Conservation (phyloP, 768 basidiomycete genomes). For the Podaxis sp. region DNA sequence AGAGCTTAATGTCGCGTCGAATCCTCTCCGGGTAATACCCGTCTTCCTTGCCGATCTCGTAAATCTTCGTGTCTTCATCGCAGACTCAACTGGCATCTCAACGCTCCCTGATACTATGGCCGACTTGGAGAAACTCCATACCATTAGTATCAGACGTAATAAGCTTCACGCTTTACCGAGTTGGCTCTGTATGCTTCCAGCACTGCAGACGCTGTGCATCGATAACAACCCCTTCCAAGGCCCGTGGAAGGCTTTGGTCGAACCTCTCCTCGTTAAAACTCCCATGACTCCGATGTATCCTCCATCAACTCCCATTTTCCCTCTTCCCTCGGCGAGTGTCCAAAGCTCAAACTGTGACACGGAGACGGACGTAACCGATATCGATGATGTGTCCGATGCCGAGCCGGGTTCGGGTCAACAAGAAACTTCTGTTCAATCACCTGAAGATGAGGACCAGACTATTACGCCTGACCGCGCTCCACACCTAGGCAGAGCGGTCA, state of each 20-base stretch:
- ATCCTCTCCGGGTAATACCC: conserved; percentile 91
- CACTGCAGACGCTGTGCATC: conserved; percentile 84
- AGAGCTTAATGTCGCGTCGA: conserved; percentile 91
- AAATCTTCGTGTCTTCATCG: conserved; percentile 84
- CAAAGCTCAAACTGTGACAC: conserved; percentile 37
- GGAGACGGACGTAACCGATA: conserved; percentile 47
- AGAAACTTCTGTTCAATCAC: conserved; percentile 28
- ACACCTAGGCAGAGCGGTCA: conserved; percentile 50
- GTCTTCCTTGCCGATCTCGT: conserved; percentile 76
- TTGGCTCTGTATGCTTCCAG: conserved; percentile 89
- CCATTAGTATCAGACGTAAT: conserved; percentile 86
- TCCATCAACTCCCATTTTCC: conserved; percentile 62
- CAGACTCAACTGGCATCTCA: conserved; percentile 84
- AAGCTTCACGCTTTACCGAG: conserved; percentile 86
- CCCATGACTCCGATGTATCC: conserved; percentile 64
- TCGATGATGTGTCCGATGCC: conserved; percentile 60
- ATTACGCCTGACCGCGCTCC: conserved; percentile 65
- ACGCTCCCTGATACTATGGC: conserved; percentile 75
- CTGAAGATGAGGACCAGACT: conserved; percentile 74
- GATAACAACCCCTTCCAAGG: conserved; percentile 96
- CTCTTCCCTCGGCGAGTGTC: conserved; percentile 47
- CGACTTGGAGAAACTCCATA: conserved; percentile 79
- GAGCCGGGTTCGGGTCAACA: conserved; percentile 42
- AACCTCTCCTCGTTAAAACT: conserved; percentile 71
- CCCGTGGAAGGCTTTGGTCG: conserved; percentile 88